These are phyloP conservation scores for Trichosphaerium sp. DNA, from an alignment of 78 protist species.

Conservation along the genomic window DNA sequence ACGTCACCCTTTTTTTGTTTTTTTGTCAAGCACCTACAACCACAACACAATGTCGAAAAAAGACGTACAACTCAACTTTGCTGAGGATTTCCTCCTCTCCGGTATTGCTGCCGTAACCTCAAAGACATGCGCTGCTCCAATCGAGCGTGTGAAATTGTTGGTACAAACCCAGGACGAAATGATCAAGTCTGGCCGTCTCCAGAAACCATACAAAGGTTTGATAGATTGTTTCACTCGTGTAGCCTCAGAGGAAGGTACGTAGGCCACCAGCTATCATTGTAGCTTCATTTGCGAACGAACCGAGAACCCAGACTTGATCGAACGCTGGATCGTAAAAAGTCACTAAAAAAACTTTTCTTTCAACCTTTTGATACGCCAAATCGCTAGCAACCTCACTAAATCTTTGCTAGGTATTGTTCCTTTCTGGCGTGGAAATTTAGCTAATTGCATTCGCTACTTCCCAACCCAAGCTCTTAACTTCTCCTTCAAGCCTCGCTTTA, in stretches of 20 bases:
- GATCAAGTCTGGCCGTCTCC: slow-evolving; percentile 18
- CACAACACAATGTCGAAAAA: too few species aligned
- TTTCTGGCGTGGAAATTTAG: slow-evolving; percentile 90
- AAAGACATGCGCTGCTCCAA: slow-evolving; percentile 91
- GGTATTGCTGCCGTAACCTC: slow-evolving; percentile 87
- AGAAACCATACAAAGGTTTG: slow-evolving; percentile 80
- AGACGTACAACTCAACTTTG: slow-evolving; percentile 21
- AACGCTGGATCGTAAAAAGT: too few species aligned
- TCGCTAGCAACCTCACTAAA: too few species aligned
- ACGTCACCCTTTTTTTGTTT: too few species aligned
- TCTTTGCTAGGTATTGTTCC: too few species aligned
- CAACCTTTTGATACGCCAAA: too few species aligned
- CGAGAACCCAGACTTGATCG: too few species aligned
- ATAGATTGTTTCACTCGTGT: slow-evolving; percentile 85
- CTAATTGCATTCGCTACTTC: slow-evolving; percentile 95
- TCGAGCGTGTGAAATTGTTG: slow-evolving; percentile 95
- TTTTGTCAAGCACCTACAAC: too few species aligned
- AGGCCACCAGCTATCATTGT: too few species aligned
- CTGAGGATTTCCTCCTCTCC: slow-evolving; percentile 47
- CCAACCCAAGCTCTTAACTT: slow-evolving; percentile 98
- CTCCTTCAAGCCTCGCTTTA: slow-evolving; percentile 93
- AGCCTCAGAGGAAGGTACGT: slow-evolving; percentile 81
- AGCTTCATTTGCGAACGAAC: too few species aligned
- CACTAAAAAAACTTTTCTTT: too few species aligned
- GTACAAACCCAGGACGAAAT: slow-evolving; percentile 75